Evolutionary conservation across 768 basidiomycete species (phyloP), one percentile per base, ranked within the genome.

Genomic region (Lactifluus echinatus): DNA sequence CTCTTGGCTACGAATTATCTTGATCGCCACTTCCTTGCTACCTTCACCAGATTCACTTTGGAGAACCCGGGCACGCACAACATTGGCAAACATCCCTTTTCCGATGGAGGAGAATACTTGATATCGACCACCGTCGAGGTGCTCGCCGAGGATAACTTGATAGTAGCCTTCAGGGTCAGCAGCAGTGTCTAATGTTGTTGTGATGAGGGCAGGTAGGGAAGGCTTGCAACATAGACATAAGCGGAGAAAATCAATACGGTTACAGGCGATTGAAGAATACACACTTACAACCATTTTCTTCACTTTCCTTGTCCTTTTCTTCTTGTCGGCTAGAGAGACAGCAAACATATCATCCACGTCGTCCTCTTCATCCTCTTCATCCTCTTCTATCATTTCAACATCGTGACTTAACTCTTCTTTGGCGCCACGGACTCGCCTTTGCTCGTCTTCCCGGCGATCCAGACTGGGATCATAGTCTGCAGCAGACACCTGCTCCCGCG

Each of bases 31-130:
- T 69, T 99, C 95, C 65, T 75, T 74, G 39, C 82, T 79, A 36
- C 60, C 61, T 50, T 80, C 76, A 55, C 76, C 73, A 10, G 76
- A 55, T 33, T 88, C 87, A 50, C 77, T 75, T 71, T 85, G 74
- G 43, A 94, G 74, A 10, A 93, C 79, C 31, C 91, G 83, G 8
- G 94, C 95, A 45, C 89, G 82, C 26, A 97, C 93, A 49, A 99
- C 96, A 55, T 90, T 92, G 47, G 93, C 93, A 69, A 98, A 99
- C 95, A 99, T 99, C 47, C 96, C 96, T 69, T 95, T 94, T 17
- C 96, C 96, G n/a, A 98, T 76, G 47, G 83, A 89, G 47, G 91
- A 92, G 63, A 89, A 93, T 10, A 99, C 92, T 69, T 96, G 92
- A 68, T 98, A 99, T 40, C 88, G 81, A 5, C 90, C 93, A 26